Evolutionary conservation across 305 asterid species (phyloP), one percentile per base, ranked within the genome.

Genomic region (Fraxinus sp.): DNA sequence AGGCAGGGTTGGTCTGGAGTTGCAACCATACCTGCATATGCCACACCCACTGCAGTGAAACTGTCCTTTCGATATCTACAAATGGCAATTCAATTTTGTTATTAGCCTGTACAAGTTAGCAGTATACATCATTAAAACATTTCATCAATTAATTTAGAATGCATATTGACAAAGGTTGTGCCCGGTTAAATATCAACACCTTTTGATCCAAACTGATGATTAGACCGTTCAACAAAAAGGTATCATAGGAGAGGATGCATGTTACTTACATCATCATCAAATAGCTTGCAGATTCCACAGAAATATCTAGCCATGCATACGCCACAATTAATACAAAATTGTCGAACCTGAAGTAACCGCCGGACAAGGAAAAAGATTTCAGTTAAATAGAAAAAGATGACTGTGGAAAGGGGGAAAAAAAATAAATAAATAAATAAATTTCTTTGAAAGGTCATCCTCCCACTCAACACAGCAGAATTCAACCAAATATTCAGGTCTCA

Each of bases 21-120:
- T 59, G 13, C 30, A 83, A 80, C 59, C 14, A 32, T 90, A 93
- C 98, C 98, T 91, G 95, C 98, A 95, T 49, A 95, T 95, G 85
- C 98, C 98, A 79, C 98, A 95, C 41, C 93, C 96, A 37, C 87
- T 77, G 66, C 98, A 95, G 82, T 95, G 98, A 76, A 86, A 93
- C 91, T 95, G 98, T 80, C 85, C 83, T 81, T 95, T 95, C 36
- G 93, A 91, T 22, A 86, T 87, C 97, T 93, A 94, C 92, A 88
- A 80, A 66, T 10, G 66, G 35, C 22, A 22, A 70, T 22, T 18
- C 68, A 72, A 72, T 59, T 20, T 59, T 59, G 64, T 59, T 59
- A 59, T 72, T 18, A 26, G 28, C 14, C 24, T 52, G 59, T 14
- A 13, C 59, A 49, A 49, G 1, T 14, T 49, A 14, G 20, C 59